A percentile compares a stretch with the other conserved stretches of the same genome.
Conservation (phyloP, 352 stramenopile genomes). For the Globisporangium barbulae region DNA sequence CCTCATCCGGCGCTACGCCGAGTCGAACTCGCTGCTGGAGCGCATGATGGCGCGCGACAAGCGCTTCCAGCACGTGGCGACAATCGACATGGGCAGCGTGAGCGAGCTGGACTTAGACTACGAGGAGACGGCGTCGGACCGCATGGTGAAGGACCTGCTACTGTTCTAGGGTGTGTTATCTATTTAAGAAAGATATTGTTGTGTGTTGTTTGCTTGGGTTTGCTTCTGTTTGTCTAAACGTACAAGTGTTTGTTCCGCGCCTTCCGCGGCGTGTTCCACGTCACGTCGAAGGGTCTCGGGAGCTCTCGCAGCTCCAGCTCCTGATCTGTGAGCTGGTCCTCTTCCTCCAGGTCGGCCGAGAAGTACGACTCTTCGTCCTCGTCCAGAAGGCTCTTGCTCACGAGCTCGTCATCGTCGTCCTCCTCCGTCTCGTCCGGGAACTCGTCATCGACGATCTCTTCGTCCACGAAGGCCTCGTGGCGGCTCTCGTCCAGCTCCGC, state of each 20-base stretch:
- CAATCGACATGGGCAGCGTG: constrained; percentile 29
- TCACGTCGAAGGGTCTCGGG: constrained; percentile 70
- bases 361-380: constrained; percentile 57
- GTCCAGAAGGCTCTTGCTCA: constrained; percentile 17
- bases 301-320: constrained; percentile 36
- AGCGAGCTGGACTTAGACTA: constrained; percentile 34
- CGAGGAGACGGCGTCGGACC: constrained; percentile 71
- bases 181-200: constrained; percentile 23
- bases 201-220: constrained; percentile 3
- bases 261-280: constrained; percentile 53
- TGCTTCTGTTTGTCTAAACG: constrained; percentile 3
- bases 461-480: constrained; percentile 26
- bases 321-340: constrained; percentile 34
- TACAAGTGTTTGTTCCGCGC: constrained; percentile 80
- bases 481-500: constrained; percentile 11
- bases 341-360: constrained; percentile 31
- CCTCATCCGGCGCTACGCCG: constrained; percentile 81
- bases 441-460: constrained; percentile 28
- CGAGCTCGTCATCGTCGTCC: constrained; percentile 19
- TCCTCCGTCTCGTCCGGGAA: constrained; percentile 20
- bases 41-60: constrained; percentile 80
- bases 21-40: constrained; percentile 81
- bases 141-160: constrained; percentile 84
- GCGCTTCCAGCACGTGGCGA: constrained; percentile 53
- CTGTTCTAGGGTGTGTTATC: constrained; percentile 52